A percentile compares a stretch with the other conserved stretches of the same genome.
Evolutionary conservation across 768 basidiomycete genomes (phyloP).

Genomic region (Paxillus rubicundulus): DNA sequence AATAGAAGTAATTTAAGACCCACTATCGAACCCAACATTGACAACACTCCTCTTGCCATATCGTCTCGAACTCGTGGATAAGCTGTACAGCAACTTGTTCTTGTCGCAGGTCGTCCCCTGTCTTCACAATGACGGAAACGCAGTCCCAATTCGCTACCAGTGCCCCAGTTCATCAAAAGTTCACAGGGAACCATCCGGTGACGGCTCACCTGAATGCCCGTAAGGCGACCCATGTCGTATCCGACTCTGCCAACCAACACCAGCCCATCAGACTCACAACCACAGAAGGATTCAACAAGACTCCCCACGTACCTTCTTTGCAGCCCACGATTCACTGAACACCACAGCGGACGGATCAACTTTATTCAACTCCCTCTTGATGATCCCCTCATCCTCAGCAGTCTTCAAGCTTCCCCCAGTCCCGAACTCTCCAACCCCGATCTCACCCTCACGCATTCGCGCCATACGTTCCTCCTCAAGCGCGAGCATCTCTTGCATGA

Average conservation of each 20-base stretch:
- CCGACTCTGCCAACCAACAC: conserved; percentile 53
- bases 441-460: conserved; percentile 78
- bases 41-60: conserved; percentile 94
- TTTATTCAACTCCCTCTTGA: conserved; percentile 89
- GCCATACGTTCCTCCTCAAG: conserved; percentile 97
- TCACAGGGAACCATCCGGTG: conserved; percentile 12
- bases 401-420: conserved; percentile 52
- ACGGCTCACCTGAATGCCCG: conserved; percentile 76
- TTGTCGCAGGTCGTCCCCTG: conserved; percentile 93
- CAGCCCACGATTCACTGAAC: conserved; percentile 91
- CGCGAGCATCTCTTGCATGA: conserved; percentile 98
- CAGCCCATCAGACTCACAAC: not conserved
- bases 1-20: conserved; percentile 21
- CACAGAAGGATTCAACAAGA: not conserved
- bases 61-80: conserved; percentile 86
- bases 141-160: conserved; percentile 76
- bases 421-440: conserved; percentile 52
- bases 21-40: conserved; percentile 94
- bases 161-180: conserved; percentile 7
- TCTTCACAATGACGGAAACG: conserved; percentile 97
- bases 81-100: conserved; percentile 97
- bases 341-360: conserved; percentile 94
- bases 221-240: conserved; percentile 94
- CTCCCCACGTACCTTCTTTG: conserved; percentile 70
- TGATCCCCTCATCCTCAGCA: conserved; percentile 90